Base-by-base conservation (phyloP, 2,329 filamentous ascomycete genomes). In the Dactylella cylindrospora region DNA sequence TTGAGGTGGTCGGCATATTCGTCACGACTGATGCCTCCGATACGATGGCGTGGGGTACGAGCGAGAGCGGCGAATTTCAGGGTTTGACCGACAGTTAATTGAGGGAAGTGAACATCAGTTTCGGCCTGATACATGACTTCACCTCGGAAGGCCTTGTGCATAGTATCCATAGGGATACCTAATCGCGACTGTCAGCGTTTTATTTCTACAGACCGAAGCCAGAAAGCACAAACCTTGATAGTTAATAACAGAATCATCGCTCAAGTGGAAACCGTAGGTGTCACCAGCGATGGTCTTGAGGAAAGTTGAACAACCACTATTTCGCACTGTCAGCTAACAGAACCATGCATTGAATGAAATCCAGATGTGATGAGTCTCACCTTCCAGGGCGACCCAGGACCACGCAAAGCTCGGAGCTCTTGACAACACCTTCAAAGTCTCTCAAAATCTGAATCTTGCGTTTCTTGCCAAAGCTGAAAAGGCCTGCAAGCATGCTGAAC, bases 111-210 rank as follows among this genome's bases (percentile, higher is more conserved):
- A 44, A 55, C 84, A 70, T 94, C 89, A 28, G 88, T 84, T 73
- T 91, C 87, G 8, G 88, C 84, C 67, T 88, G 88, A 71, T 91
- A 90, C n/a, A 88, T 76, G 1, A 84, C 78, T 71, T 82, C 84
- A 23, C 82, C 83, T 62, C 81, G 79, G 68, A 84, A 86, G 67
- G 84, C 77, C 59, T 76, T 76, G 51, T 76, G 75, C 79, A 84
- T 84, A 53, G 75, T 70, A 49, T 74, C 69, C 46, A 57, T 61
- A 22, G 67, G 60, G 28, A 69, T 69, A 38, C 67, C 28, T 31
- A 13, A n/a, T 13, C 28, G 13, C 13, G 28, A 31, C 28, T 13
- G 13, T 31, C 9, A 13, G 13, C 8, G 28, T 9, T 8, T 31
- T 9, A 31, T 31, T 31, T n/a, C n/a, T n/a, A n/a, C n/a, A 31